These are phyloP conservation scores for Fusarium liriodendri DNA, from an alignment of 2,329 filamentous ascomycete genomes.

Conservation along the genomic window DNA sequence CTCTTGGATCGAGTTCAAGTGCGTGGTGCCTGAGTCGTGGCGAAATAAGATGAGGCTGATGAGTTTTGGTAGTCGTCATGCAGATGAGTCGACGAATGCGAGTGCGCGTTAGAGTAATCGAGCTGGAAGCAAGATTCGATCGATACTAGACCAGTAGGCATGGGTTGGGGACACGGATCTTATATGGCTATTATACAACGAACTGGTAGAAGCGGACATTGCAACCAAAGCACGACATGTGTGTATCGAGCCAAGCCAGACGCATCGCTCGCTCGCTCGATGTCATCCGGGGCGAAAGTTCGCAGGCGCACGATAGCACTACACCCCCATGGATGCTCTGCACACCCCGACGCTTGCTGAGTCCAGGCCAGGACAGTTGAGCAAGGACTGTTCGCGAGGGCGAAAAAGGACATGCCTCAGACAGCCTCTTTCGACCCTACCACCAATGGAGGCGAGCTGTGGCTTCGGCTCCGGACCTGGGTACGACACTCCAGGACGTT, in stretches of 20 bases:
- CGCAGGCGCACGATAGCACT: constrained; percentile 28
- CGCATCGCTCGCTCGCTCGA: constrained; percentile 36
- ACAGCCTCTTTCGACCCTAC: constrained; percentile 38
- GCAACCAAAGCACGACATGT: constrained; percentile 34
- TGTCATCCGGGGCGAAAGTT: constrained; percentile 32
- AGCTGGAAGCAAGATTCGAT: constrained; percentile 5
- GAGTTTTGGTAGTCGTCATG: constrained; percentile 1
- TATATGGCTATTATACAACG: constrained; percentile 38
- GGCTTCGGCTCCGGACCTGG: constrained; percentile 42
- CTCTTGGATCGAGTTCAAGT: constrained; percentile 6
- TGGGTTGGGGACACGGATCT: constrained; percentile 36
- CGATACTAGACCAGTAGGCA: neutral
- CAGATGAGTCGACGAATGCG: neutral
- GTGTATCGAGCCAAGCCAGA: constrained; percentile 40
- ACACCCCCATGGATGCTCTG: constrained; percentile 25
- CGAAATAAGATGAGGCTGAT: constrained; percentile 1
- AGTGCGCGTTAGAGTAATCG: constrained; percentile 5
- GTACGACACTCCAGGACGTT: constrained; percentile 39
- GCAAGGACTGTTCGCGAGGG: constrained; percentile 38
- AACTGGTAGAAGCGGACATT: constrained; percentile 34
- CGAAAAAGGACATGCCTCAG: constrained; percentile 37
- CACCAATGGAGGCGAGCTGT: constrained; percentile 41
- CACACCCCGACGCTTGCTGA: constrained; percentile 22
- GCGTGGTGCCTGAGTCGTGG: constrained; percentile 7
- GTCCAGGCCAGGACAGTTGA: constrained; percentile 24